Conservation (phyloP, 2,329 filamentous ascomycete species). For the Nothophoma quercina region DNA sequence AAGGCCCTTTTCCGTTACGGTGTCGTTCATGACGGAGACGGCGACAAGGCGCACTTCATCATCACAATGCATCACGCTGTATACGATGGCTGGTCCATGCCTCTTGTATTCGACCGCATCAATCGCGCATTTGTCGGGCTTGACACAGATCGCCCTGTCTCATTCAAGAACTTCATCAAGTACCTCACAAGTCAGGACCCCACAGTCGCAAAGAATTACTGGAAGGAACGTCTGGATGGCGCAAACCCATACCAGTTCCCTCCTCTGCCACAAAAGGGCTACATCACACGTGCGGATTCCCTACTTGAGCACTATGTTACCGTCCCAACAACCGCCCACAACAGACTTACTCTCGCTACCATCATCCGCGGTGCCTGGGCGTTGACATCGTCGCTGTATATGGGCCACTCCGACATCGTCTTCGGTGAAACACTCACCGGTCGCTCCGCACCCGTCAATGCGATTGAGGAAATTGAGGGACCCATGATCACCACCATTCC, state of each 20-base stretch:
- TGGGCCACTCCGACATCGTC: conserved; percentile 60
- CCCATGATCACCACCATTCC: conserved; percentile 69
- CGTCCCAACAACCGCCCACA: conserved; percentile 39
- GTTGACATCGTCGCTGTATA: conserved; percentile 63
- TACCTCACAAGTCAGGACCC: conserved; percentile 56
- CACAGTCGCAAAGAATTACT: conserved; percentile 54
- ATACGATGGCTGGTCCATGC: conserved; percentile 59
- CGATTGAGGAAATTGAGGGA: conserved; percentile 63
- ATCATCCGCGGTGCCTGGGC: conserved; percentile 68
- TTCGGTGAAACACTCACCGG: conserved; percentile 69
- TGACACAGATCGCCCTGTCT: conserved; percentile 31
- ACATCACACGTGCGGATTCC: conserved; percentile 59
- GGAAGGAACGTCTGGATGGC: conserved; percentile 56
- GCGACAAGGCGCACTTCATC: conserved; percentile 51
- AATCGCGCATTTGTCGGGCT: conserved; percentile 43
- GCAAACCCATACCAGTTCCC: conserved; percentile 60
- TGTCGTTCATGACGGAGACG: conserved; percentile 36
- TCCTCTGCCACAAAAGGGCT: conserved; percentile 54
- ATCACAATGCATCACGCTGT: conserved; percentile 62
- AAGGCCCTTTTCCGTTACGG: conserved; percentile 49
- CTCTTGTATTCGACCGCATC: conserved; percentile 45
- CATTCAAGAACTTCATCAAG: conserved; percentile 60
- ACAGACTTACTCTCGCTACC: conserved; percentile 57
- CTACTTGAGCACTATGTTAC: conserved; percentile 58
- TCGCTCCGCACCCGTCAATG: conserved; percentile 56